phyloP scores from a whole-genome alignment of 2,329 filamentous ascomycete species.

The Alternaria triticimaculans region DNA sequence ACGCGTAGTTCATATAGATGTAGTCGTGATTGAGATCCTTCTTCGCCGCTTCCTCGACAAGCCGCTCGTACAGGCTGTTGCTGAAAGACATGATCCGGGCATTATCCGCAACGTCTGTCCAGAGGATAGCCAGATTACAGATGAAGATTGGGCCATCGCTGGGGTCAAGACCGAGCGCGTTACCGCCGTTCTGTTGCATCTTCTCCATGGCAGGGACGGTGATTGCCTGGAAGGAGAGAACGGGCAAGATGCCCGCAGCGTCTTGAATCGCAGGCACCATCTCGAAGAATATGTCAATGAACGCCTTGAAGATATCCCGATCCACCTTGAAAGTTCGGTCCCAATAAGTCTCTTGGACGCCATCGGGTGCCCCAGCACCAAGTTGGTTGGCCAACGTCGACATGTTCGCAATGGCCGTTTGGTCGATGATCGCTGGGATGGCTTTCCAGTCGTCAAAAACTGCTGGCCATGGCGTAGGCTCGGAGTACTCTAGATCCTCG shows the following conservation, averaged over 20 bases:
- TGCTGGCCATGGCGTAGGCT: slow-evolving; percentile 27
- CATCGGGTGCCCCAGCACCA: slow-evolving; percentile 18
- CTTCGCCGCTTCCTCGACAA: slow-evolving; percentile 17
- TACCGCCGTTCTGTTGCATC: slow-evolving; percentile 40
- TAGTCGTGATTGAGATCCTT: slow-evolving; percentile 24
- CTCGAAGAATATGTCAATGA: slow-evolving; percentile 31
- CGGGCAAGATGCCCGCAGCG: slow-evolving; percentile 29
- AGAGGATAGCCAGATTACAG: slow-evolving; percentile 29
- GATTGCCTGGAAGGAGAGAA: slow-evolving; percentile 38
- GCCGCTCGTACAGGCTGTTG: slow-evolving; percentile 23
- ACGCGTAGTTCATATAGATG: slow-evolving; percentile 58
- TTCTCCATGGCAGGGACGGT: slow-evolving; percentile 26
- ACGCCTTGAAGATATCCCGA: slow-evolving; percentile 21
- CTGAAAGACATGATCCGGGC: slow-evolving; percentile 28
- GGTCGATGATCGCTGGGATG: slow-evolving; percentile 33
- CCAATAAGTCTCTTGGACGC: slow-evolving; percentile 37
- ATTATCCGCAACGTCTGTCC: slow-evolving; percentile 32
- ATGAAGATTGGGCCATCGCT: slow-evolving; percentile 30
- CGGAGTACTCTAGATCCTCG: slow-evolving; percentile 33
- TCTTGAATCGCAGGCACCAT: slow-evolving; percentile 29
- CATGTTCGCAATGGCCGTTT: slow-evolving; percentile 30
- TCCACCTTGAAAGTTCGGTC: slow-evolving; percentile 36
- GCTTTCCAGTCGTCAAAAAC: slow-evolving; percentile 37
- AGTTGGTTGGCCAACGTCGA: slow-evolving; percentile 27
- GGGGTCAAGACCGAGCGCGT: slow-evolving; percentile 37